Percentiles rank a stretch among this genome's conserved stretches.
Conservation (phyloP, 768 basidiomycete genomes). For the Rickenella mellea region DNA sequence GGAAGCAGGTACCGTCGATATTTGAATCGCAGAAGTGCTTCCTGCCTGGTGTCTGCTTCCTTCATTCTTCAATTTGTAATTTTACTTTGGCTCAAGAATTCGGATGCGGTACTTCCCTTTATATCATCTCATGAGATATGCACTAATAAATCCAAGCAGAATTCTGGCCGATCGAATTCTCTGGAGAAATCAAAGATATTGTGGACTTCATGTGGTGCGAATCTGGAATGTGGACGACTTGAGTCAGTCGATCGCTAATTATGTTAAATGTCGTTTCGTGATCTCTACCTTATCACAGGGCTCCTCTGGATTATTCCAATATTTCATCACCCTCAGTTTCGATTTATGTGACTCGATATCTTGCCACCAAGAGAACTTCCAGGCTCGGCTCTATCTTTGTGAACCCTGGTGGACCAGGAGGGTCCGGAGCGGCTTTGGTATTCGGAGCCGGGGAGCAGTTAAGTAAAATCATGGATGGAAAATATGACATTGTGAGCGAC, state of each 20-base stretch:
- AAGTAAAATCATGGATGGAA: neutral
- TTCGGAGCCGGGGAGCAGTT: neutral
- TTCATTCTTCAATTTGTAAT: too few relatives aligned
- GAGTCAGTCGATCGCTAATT: neutral
- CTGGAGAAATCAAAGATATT: too few relatives aligned
- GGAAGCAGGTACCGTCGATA: too few relatives aligned
- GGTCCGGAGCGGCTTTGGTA: slow-evolving; percentile 11
- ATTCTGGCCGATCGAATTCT: too few relatives aligned
- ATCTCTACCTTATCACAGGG: slow-evolving; percentile 10
- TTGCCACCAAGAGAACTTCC: slow-evolving; percentile 11
- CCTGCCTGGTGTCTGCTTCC: too few relatives aligned
- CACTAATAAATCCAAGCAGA: too few relatives aligned
- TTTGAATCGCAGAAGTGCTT: too few relatives aligned
- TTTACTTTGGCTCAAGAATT: too few relatives aligned
- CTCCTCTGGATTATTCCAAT: slow-evolving; percentile 23
- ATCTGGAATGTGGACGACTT: neutral
- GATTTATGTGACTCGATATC: slow-evolving; percentile 20
- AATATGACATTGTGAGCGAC: neutral
- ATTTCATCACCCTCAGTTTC: slow-evolving; percentile 15
- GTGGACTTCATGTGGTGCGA: neutral
- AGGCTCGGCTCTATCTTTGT: slow-evolving; percentile 20
- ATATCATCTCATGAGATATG: too few relatives aligned
- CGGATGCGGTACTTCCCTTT: too few relatives aligned
- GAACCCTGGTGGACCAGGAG: slow-evolving; percentile 24
- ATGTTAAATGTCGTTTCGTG: neutral